phyloP scores from a whole-genome alignment of 768 basidiomycete genomes.

The Leccinum pellstonianum region DNA sequence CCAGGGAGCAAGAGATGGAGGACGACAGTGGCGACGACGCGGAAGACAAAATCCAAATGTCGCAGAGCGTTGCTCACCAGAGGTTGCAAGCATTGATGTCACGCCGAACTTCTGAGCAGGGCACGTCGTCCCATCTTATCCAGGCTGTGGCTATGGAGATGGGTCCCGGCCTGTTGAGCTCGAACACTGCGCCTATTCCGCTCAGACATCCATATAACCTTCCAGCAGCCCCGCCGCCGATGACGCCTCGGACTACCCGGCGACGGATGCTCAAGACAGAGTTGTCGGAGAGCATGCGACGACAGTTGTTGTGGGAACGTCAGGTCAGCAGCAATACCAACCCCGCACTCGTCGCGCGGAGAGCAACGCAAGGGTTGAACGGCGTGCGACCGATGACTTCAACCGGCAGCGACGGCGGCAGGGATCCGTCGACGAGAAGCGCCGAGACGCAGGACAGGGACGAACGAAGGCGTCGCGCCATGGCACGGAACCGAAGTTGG shows the following conservation, averaged over 20 bases:
- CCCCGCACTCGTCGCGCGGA: conserved; percentile 36
- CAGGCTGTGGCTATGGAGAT: conserved; percentile 17
- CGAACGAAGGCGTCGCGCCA: conserved; percentile 42
- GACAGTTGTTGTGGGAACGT: conserved; percentile 80
- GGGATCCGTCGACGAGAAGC: conserved; percentile 12
- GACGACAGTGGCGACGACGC: conserved; percentile 55
- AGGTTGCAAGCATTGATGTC: conserved; percentile 58
- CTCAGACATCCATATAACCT: conserved; percentile 71
- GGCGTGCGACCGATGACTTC: conserved; percentile 37
- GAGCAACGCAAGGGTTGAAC: conserved; percentile 28
- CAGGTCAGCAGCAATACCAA: conserved; percentile 57
- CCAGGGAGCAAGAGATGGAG: conserved; percentile 65
- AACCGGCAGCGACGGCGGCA: conserved; percentile 22
- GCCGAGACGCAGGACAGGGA: conserved; percentile 37
- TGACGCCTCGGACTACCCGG: conserved; percentile 83
- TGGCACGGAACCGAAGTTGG: conserved; percentile 67
- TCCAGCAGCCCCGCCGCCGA: conserved; percentile 60
- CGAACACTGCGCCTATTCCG: conserved; percentile 52
- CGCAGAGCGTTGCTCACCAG: conserved; percentile 69
- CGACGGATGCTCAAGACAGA: conserved; percentile 83
- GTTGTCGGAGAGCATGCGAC: conserved; percentile 78
- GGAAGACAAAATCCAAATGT: conserved; percentile 53
- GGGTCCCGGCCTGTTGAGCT: conserved; percentile 25
- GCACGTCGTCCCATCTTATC: conserved; percentile 20
- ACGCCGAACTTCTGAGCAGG: conserved; percentile 38